Percentiles rank a stretch among this genome's conserved stretches.
These are phyloP conservation scores for Talaromyces proteolyticus DNA, from an alignment of 495 filamentous ascomycete species.

Conservation along the genomic window DNA sequence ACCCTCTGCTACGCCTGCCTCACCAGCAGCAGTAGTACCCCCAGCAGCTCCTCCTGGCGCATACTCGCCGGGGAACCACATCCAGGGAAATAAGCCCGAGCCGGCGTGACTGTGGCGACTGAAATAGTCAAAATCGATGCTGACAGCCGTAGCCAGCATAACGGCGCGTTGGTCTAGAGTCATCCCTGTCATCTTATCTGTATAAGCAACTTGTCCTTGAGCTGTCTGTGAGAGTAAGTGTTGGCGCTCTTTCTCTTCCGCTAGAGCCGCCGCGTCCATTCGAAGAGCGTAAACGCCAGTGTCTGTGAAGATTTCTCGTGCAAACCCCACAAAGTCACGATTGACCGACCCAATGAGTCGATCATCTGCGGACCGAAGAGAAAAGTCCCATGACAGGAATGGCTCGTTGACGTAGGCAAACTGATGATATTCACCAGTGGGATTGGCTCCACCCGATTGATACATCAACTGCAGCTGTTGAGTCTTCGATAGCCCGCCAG, in stretches of 20 bases:
- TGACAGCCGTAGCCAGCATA: conserved; percentile 67
- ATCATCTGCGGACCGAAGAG: conserved; percentile 39
- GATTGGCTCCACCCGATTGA: conserved; percentile 16
- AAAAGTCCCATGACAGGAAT: conserved; percentile 54
- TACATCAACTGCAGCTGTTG: conserved; percentile 41
- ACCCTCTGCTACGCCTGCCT: too few species aligned
- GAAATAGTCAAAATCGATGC: conserved; percentile 70
- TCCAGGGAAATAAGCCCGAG: conserved; percentile 48
- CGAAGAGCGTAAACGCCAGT: conserved; percentile 64
- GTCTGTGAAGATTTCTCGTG: conserved; percentile 66
- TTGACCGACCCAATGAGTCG: conserved; percentile 57
- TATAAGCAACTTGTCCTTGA: conserved; percentile 4
- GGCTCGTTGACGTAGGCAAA: conserved; percentile 59
- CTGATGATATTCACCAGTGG: conserved; percentile 46
- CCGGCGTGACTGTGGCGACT: conserved; percentile 50
- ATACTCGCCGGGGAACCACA: conserved; percentile 51
- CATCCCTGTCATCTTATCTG: conserved; percentile 39
- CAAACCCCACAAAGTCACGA: conserved; percentile 62
- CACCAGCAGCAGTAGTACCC: conserved; percentile 31
- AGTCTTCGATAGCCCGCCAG: conserved; percentile 40
- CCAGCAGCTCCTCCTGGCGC: conserved; percentile 25
- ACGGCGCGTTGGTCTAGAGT: conserved; percentile 66
- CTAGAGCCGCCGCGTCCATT: conserved; percentile 57
- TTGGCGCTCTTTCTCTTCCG: conserved; percentile 27
- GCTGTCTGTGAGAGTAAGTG: conserved; percentile 26